Percentiles rank a stretch among this genome's conserved stretches.
These are phyloP conservation scores for Fusarium acutatum DNA, from an alignment of 2,329 filamentous ascomycete genomes.

Conservation along the genomic window DNA sequence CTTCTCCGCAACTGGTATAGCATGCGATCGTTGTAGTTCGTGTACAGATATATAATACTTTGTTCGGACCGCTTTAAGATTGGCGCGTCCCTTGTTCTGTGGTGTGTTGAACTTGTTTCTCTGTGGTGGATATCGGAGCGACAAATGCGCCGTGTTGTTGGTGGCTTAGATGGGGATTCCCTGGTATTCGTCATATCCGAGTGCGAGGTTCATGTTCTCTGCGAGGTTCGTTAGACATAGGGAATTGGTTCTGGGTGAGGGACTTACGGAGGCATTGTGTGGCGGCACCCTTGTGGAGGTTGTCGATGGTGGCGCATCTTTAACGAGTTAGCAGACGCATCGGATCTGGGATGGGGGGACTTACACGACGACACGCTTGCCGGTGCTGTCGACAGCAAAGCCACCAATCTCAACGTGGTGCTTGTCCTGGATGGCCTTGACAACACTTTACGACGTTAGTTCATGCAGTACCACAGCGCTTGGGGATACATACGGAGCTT, in stretches of 20 bases:
- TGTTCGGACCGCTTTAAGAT: background rate
- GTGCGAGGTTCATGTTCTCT: conserved; percentile 93
- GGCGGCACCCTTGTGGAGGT: conserved; percentile 7
- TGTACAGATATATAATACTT: background rate
- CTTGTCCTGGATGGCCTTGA: conserved; percentile 80
- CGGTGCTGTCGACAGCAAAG: conserved; percentile 87
- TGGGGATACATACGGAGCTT: conserved; percentile 68
- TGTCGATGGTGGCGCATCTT: background rate
- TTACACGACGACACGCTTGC: conserved; percentile 86
- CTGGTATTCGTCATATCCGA: conserved; percentile 88
- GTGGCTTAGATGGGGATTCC: conserved; percentile 69
- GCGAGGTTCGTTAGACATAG: background rate
- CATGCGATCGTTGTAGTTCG: background rate
- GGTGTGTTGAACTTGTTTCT: background rate
- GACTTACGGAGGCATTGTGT: conserved; percentile 16
- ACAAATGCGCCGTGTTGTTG: background rate
- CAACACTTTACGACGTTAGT: background rate
- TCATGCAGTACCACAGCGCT: background rate
- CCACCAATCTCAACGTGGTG: conserved; percentile 94
- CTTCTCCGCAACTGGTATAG: background rate
- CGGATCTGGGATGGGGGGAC: background rate
- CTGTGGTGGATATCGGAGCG: background rate
- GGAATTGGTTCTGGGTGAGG: too few relatives aligned
- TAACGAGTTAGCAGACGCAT: conserved; percentile 11
- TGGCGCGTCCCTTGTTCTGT: background rate